A percentile compares a stretch with the other conserved stretches of the same genome.
phyloP scores from a whole-genome alignment of 306 rosid genomes.

The Luffa acutangula region DNA sequence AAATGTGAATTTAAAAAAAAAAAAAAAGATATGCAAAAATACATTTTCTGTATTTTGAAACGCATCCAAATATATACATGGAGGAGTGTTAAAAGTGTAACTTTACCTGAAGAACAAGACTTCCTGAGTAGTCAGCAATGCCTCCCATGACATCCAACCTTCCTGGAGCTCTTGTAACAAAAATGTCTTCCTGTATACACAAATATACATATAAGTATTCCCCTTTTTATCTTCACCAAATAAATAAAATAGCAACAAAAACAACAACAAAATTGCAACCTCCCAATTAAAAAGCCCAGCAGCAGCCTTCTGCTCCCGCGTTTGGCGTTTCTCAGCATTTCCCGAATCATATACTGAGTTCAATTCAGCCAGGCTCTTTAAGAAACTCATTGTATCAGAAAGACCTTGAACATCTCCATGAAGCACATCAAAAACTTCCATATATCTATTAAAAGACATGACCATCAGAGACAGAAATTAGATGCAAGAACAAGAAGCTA shows the following conservation, averaged over 20 bases:
- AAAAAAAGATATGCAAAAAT: background rate
- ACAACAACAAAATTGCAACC: slow-evolving; percentile 30
- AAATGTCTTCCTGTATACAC: slow-evolving; percentile 59
- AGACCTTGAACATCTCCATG: slow-evolving; percentile 84
- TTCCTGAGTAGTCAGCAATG: slow-evolving; percentile 97
- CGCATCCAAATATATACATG: background rate
- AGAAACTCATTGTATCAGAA: slow-evolving; percentile 66
- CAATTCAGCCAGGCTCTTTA: slow-evolving; percentile 61
- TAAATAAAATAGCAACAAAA: background rate
- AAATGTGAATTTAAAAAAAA: background rate
- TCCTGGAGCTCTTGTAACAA: slow-evolving; percentile 96
- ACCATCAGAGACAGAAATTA: background rate
- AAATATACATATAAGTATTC: background rate
- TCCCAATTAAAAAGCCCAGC: slow-evolving; percentile 85
- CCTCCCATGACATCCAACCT: slow-evolving; percentile 99
- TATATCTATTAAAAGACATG: slow-evolving; percentile 31
- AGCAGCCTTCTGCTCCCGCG: slow-evolving; percentile 92
- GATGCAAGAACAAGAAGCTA: background rate
- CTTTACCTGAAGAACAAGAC: slow-evolving; percentile 89
- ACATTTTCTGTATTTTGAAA: background rate
- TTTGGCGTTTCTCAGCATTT: slow-evolving; percentile 38
- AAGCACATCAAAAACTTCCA: slow-evolving; percentile 74
- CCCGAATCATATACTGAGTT: slow-evolving; percentile 21
- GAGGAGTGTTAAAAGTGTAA: background rate
- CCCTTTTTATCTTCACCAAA: background rate